Evolutionary conservation across 306 rosid species (phyloP).

Genomic region (Cyclanthera cordifolia): DNA sequence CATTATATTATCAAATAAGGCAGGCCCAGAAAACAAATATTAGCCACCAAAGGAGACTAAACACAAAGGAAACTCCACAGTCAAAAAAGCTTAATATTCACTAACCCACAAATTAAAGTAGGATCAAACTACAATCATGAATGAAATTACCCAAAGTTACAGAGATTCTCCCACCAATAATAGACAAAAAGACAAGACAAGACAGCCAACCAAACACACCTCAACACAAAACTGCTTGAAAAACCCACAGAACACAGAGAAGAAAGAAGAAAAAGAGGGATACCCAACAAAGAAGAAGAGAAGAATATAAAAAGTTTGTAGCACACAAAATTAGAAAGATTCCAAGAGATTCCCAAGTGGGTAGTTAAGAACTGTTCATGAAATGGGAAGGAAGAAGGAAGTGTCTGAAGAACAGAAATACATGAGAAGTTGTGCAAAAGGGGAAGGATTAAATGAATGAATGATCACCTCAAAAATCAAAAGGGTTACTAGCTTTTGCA

Average conservation of each 20-base stretch:
- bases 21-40: neutral
- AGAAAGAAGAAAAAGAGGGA: neutral
- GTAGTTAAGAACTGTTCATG: neutral
- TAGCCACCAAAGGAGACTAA: constrained; percentile 8
- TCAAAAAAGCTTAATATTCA: neutral
- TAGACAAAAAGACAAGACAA: neutral
- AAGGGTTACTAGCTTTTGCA: neutral
- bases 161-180: constrained; percentile 7
- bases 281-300: constrained; percentile 11
- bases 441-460: neutral
- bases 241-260: constrained; percentile 13
- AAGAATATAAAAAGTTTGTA: constrained; percentile 18
- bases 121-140: constrained; percentile 5
- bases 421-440: neutral
- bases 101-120: neutral
- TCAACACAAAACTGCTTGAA: neutral
- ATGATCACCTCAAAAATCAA: neutral
- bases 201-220: neutral
- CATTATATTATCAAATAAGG: neutral
- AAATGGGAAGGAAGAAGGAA: constrained; percentile 8
- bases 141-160: neutral
- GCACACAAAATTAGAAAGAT: constrained; percentile 13
- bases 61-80: neutral
- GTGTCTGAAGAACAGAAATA: constrained; percentile 15
- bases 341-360: constrained; percentile 11